Evolutionary conservation across 306 rosid species (phyloP).

Genomic region (Astragalus membranaceus): DNA sequence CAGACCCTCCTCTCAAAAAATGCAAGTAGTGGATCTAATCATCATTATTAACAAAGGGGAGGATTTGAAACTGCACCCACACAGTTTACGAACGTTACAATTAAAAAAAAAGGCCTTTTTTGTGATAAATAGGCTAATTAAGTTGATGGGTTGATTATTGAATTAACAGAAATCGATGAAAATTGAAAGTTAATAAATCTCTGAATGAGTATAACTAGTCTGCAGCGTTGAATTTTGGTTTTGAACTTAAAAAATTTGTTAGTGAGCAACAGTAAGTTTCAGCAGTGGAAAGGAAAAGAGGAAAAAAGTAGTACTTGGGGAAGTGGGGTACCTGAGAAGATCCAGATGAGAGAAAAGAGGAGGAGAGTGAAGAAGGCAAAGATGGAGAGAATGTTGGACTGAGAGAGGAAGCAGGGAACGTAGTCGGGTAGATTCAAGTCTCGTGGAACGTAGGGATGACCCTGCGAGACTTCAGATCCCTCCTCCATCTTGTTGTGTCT

Average conservation of each 20-base stretch:
- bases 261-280: no score
- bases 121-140: no score
- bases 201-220: background rate
- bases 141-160: background rate
- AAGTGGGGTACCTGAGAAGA: conserved; percentile 79
- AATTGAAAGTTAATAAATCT: background rate
- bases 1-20: no score
- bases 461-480: conserved; percentile 21
- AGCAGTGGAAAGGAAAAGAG: no score
- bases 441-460: conserved; percentile 64
- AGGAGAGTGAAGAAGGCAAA: conserved; percentile 36
- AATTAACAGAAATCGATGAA: background rate
- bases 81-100: no score
- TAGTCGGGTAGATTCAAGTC: conserved; percentile 57
- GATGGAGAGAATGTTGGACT: conserved; percentile 41
- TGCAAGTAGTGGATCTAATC: no score
- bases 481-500: conserved; percentile 26
- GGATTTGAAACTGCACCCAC: no score
- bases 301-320: no score
- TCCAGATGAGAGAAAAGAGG: conserved; percentile 40
- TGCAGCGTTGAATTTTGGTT: background rate
- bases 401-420: conserved; percentile 51
- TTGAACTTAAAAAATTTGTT: background rate
- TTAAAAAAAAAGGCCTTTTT: no score
- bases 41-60: no score